Evolutionary conservation across 2,329 filamentous ascomycete genomes (phyloP).

Genomic region (Monosporascus sp.): DNA sequence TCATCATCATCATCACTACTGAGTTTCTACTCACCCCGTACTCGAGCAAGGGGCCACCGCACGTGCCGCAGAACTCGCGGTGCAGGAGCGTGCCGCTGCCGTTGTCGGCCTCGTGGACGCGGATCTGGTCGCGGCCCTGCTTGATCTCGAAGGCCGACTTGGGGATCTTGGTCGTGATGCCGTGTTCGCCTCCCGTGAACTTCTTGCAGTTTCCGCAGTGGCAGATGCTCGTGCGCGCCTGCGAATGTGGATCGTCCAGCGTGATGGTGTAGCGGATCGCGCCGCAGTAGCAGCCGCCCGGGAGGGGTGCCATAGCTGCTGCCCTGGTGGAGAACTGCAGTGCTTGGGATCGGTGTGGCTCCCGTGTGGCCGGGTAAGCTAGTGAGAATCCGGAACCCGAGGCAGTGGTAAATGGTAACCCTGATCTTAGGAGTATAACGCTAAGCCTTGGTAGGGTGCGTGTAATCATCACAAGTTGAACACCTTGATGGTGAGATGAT

Average conservation of each 20-base stretch:
- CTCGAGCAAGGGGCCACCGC: conserved; percentile 45
- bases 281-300: conserved; percentile 39
- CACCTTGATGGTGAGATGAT: neutral
- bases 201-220: conserved; percentile 50
- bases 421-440: neutral
- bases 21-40: conserved; percentile 36
- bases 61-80: conserved; percentile 47
- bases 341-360: neutral
- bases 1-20: neutral
- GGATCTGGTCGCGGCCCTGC: conserved; percentile 25
- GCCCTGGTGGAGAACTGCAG: neutral
- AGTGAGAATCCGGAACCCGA: neutral
- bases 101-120: conserved; percentile 43
- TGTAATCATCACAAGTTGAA: neutral
- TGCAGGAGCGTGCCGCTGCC: conserved; percentile 39
- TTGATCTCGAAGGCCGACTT: conserved; percentile 36
- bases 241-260: conserved; percentile 33
- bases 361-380: too few species aligned
- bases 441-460: neutral
- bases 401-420: neutral
- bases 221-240: conserved; percentile 46
- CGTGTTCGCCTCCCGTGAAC: conserved; percentile 46
- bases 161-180: conserved; percentile 45
- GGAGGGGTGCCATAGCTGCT: conserved; percentile 16
- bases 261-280: conserved; percentile 39